Percentiles rank a stretch among this genome's conserved stretches.
These are phyloP conservation scores for Apocynum venetum DNA, from an alignment of 257 asterid genomes.

Conservation along the genomic window DNA sequence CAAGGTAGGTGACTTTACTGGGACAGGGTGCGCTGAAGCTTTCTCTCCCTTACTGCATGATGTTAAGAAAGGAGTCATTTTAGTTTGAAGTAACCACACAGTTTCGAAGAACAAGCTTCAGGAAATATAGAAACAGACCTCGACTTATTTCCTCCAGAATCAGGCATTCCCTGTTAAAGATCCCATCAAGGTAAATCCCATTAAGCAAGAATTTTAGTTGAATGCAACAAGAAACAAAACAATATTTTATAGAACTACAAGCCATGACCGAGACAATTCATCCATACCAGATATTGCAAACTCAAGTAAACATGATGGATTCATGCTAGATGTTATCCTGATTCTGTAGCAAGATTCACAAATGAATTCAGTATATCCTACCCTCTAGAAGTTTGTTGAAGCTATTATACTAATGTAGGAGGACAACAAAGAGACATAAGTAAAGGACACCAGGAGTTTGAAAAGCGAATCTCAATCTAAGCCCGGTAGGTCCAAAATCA, in stretches of 20 bases:
- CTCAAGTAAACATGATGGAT: neutral
- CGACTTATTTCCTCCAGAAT: constrained; percentile 27
- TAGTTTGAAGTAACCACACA: constrained; percentile 13
- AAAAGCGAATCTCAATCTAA: neutral
- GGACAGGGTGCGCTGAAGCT: constrained; percentile 29
- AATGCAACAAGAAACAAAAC: neutral
- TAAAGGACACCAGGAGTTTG: neutral
- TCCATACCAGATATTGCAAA: neutral
- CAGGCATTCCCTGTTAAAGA: constrained; percentile 48
- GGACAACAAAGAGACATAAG: neutral
- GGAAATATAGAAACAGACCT: constrained; percentile 30
- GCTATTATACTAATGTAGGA: neutral
- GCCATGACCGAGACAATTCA: neutral
- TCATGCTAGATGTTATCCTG: neutral
- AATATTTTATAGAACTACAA: neutral
- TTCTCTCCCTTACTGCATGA: constrained; percentile 41
- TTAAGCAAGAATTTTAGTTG: neutral
- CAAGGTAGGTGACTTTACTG: constrained; percentile 61
- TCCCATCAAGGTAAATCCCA: neutral
- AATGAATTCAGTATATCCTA: neutral
- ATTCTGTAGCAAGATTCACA: neutral
- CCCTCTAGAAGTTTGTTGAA: neutral
- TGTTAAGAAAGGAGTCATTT: constrained; percentile 1
- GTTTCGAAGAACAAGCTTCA: neutral
- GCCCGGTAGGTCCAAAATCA: neutral